Percentiles rank a stretch among this genome's conserved stretches.
Conservation (phyloP, 2,329 filamentous ascomycete species). For the Teratosphaeria pseudoeucalypti region DNA sequence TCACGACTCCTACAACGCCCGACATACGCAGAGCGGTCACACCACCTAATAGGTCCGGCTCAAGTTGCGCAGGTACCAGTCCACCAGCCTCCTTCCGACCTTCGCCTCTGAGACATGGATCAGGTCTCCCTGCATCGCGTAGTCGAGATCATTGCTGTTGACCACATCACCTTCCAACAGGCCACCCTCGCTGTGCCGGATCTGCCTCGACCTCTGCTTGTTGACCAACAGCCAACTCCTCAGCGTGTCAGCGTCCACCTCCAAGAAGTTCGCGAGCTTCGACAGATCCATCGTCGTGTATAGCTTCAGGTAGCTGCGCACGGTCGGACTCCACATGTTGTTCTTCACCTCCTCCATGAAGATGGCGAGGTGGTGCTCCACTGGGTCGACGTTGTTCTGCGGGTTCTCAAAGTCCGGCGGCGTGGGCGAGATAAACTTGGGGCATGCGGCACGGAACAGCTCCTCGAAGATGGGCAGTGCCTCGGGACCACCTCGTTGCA, state of each 20-base stretch:
- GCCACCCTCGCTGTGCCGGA: constrained; percentile 84
- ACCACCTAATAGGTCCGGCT: constrained; percentile 72
- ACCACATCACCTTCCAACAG: constrained; percentile 86
- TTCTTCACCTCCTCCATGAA: constrained; percentile 99
- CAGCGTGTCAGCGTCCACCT: constrained; percentile 92
- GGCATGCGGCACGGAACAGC: constrained; percentile 94
- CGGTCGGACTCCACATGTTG: constrained; percentile 94
- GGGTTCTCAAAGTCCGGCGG: constrained; percentile 97
- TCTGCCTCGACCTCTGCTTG: constrained; percentile 96
- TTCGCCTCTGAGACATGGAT: constrained; percentile 99
- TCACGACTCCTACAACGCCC: background rate
- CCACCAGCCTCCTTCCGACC: constrained; percentile 90
- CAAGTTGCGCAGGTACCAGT: constrained; percentile 98
- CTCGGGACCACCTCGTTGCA: constrained; percentile 92
- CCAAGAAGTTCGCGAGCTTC: constrained; percentile 94
- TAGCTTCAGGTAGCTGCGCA: constrained; percentile 96
- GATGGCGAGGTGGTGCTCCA: constrained; percentile 92
- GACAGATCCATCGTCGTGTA: constrained; percentile 99
- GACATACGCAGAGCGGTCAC: background rate
- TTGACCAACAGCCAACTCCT: constrained; percentile 90
- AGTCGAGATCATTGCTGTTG: constrained; percentile 92
- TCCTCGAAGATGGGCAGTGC: constrained; percentile 95
- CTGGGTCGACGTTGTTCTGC: constrained; percentile 86
- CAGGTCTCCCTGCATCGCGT: constrained; percentile 89
- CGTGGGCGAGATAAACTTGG: constrained; percentile 97